Conservation (phyloP, 169 alveolate species). For the Plasmodium gaboni region DNA sequence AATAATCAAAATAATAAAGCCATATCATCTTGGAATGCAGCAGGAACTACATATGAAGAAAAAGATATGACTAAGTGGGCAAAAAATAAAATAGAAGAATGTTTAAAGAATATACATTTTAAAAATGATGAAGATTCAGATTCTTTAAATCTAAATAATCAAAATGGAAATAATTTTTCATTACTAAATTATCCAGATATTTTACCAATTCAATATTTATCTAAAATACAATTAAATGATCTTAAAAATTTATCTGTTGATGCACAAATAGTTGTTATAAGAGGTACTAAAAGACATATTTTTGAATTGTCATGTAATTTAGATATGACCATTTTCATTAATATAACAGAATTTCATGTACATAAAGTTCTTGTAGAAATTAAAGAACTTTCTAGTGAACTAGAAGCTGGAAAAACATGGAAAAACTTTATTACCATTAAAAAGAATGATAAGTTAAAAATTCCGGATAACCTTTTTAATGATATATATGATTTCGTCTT, state of each 20-base stretch:
- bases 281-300: slow-evolving; percentile 89
- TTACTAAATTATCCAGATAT: slow-evolving; percentile 47
- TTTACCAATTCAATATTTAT: slow-evolving; percentile 63
- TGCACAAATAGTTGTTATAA: slow-evolving; percentile 88
- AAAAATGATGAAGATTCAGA: slow-evolving; percentile 76
- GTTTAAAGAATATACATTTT: slow-evolving; percentile 72
- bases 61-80: slow-evolving; percentile 83
- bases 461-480: slow-evolving; percentile 36
- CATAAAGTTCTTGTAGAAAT: slow-evolving; percentile 77
- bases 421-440: slow-evolving; percentile 77
- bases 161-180: slow-evolving; percentile 79
- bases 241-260: slow-evolving; percentile 86
- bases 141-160: slow-evolving; percentile 73
- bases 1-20: slow-evolving; percentile 41
- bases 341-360: slow-evolving; percentile 30
- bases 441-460: slow-evolving; percentile 55
- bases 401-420: slow-evolving; percentile 85
- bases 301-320: slow-evolving; percentile 86
- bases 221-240: slow-evolving; percentile 78
- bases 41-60: slow-evolving; percentile 90
- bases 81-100: slow-evolving; percentile 68
- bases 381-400: slow-evolving; percentile 83
- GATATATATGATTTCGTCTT: slow-evolving; percentile 23
- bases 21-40: slow-evolving; percentile 90
- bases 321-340: slow-evolving; percentile 43